phyloP scores from a whole-genome alignment of 768 basidiomycete genomes.

The Sarcodon sp. region DNA sequence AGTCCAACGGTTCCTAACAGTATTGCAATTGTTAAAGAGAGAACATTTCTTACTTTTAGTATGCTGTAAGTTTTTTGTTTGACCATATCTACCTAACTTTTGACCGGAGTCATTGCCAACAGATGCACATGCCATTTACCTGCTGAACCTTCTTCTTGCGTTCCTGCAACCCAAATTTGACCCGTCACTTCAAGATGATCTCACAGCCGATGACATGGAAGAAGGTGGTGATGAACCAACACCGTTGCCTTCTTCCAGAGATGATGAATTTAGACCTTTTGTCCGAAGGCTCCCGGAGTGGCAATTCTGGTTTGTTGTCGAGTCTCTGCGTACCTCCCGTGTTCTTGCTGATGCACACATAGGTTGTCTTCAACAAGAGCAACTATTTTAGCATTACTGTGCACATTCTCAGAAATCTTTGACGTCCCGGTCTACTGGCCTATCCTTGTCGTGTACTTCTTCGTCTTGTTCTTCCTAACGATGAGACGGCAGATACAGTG shows the following conservation, averaged over 20 bases:
- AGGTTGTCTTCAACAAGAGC: slow-evolving; percentile 92
- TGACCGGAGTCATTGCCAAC: slow-evolving; percentile 4
- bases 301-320: slow-evolving; percentile 72
- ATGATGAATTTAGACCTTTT: slow-evolving; percentile 97
- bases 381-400: slow-evolving; percentile 65
- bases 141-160: slow-evolving; percentile 90
- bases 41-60: background rate
- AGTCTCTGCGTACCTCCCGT: background rate
- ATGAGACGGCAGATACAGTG: slow-evolving; percentile 96
- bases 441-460: slow-evolving; percentile 95
- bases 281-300: slow-evolving; percentile 92
- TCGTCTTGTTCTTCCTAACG: slow-evolving; percentile 85
- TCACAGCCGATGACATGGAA: slow-evolving; percentile 90
- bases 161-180: slow-evolving; percentile 98
- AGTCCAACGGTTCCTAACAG: slow-evolving; percentile 18
- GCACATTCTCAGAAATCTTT: slow-evolving; percentile 74
- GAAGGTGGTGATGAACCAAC: slow-evolving; percentile 61
- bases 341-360: slow-evolving; percentile 1
- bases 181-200: slow-evolving; percentile 87
- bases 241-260: slow-evolving; percentile 54
- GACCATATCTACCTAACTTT: background rate
- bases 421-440: slow-evolving; percentile 99
- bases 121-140: slow-evolving; percentile 92
- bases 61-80: background rate
- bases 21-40: background rate